Evolutionary conservation across 2,329 filamentous ascomycete species (phyloP).

Genomic region (Arthrobotrys sphaeroides): DNA sequence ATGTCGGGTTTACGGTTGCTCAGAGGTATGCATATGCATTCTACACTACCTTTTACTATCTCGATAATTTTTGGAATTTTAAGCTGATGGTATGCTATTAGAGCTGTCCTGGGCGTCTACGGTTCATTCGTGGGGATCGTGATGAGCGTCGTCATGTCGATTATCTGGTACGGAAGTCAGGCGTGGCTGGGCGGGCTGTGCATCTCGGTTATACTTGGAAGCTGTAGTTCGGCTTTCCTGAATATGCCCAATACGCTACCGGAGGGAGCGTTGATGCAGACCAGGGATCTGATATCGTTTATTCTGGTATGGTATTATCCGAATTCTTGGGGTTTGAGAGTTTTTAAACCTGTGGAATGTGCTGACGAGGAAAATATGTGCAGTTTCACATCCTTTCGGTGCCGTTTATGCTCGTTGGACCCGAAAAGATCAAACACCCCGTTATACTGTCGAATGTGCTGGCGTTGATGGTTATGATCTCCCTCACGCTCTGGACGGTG

Average conservation of each 20-base stretch:
- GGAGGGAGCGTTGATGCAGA: conserved; percentile 36
- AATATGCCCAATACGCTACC: conserved; percentile 50
- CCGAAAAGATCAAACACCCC: conserved; percentile 52
- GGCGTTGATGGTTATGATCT: conserved; percentile 49
- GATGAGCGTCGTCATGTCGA: conserved; percentile 52
- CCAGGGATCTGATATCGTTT: conserved; percentile 49
- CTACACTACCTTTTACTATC: neutral
- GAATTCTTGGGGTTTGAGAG: neutral
- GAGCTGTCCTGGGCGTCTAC: conserved; percentile 43
- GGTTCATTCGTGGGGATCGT: conserved; percentile 47
- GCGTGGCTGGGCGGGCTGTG: conserved; percentile 50
- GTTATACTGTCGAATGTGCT: conserved; percentile 48
- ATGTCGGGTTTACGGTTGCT: conserved; percentile 47
- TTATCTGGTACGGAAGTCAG: conserved; percentile 51
- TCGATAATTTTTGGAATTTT: neutral
- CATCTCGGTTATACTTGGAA: conserved; percentile 47
- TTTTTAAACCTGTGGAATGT: neutral
- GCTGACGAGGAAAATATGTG: conserved; percentile 5
- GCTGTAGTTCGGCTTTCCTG: conserved; percentile 41
- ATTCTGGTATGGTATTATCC: conserved; percentile 28
- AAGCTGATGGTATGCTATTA: conserved; percentile 3
- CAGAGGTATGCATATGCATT: too few species aligned
- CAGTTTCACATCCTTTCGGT: conserved; percentile 45
- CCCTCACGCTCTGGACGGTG: conserved; percentile 45
- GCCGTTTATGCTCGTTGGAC: conserved; percentile 48